Percentiles rank a stretch among this genome's conserved stretches.
Evolutionary conservation across 257 asterid species (phyloP).

Genomic region (Solanum rostratum): DNA sequence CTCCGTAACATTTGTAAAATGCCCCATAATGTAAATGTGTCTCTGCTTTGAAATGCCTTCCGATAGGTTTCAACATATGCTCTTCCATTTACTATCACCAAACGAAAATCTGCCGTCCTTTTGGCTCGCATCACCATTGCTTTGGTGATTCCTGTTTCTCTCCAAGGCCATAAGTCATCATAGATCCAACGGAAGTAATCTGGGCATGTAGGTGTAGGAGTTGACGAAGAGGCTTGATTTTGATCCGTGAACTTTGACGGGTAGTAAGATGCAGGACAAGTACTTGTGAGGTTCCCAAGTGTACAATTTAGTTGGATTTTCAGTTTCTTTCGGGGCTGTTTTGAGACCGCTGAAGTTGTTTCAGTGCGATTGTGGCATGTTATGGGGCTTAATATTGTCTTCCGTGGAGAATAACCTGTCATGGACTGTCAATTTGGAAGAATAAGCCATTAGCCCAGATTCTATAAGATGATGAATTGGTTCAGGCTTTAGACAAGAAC

Average conservation of each 20-base stretch:
- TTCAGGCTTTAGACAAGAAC: not conserved
- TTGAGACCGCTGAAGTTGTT: not conserved
- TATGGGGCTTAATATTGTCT: slow-evolving; percentile 11
- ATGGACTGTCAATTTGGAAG: slow-evolving; percentile 22
- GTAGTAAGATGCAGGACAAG: slow-evolving; percentile 26
- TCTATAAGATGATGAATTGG: not conserved
- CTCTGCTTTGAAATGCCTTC: slow-evolving; percentile 27
- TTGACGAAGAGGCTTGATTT: not conserved
- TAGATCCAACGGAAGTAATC: slow-evolving; percentile 37
- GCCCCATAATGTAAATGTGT: slow-evolving; percentile 25
- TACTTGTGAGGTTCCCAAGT: not conserved
- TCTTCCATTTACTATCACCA: slow-evolving; percentile 21
- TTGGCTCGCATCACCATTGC: slow-evolving; percentile 20
- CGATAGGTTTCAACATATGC: slow-evolving; percentile 16
- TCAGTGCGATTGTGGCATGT: not conserved
- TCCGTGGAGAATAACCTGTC: slow-evolving; percentile 19
- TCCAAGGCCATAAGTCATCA: slow-evolving; percentile 34
- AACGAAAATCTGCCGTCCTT: slow-evolving; percentile 21
- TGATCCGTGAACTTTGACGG: slow-evolving; percentile 12
- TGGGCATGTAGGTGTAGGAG: slow-evolving; percentile 10
- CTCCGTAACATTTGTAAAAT: slow-evolving; percentile 28
- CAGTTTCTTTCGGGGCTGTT: not conserved
- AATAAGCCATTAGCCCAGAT: not conserved
- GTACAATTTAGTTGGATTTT: slow-evolving; percentile 29
- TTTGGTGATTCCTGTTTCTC: slow-evolving; percentile 28